Percentiles rank a stretch among this genome's conserved stretches.
phyloP scores from a whole-genome alignment of 1,284 basidiomycete genomes.

The Ustilago shanxiensis region DNA sequence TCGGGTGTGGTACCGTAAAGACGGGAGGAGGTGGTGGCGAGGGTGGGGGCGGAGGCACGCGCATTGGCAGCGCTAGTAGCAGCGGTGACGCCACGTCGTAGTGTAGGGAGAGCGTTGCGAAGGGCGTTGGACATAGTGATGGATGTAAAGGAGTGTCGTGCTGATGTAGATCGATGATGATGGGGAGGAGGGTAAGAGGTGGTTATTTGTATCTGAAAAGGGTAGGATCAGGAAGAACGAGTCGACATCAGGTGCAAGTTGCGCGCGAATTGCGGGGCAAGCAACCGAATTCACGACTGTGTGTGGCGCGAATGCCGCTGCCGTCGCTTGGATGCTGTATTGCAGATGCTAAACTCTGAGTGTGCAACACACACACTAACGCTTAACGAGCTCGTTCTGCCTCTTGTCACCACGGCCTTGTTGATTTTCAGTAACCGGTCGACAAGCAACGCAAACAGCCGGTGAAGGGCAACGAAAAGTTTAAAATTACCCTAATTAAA shows the following conservation, averaged over 20 bases:
- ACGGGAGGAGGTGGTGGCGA: slow-evolving; percentile 14
- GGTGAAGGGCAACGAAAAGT: background rate
- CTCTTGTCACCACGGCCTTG: too few species aligned
- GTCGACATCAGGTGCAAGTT: too few species aligned
- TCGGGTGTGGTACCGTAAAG: slow-evolving; percentile 45
- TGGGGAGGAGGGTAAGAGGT: background rate
- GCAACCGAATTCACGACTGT: background rate
- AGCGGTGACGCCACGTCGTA: slow-evolving; percentile 22
- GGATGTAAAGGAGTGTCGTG: background rate
- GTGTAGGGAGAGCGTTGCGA: slow-evolving; percentile 31
- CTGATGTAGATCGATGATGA: slow-evolving; percentile 2
- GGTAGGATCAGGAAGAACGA: background rate
- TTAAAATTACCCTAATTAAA: slow-evolving; percentile 3
- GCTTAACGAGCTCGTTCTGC: background rate
- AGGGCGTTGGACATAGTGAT: slow-evolving; percentile 49
- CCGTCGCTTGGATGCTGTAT: background rate
- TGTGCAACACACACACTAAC: too few species aligned
- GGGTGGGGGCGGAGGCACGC: slow-evolving; percentile 9
- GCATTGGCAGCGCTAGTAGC: slow-evolving; percentile 8
- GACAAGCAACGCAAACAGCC: slow-evolving; percentile 1
- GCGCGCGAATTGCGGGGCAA: slow-evolving; percentile 5
- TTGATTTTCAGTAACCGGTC: too few species aligned
- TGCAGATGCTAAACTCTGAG: too few species aligned
- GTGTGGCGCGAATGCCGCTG: background rate
- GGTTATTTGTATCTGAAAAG: slow-evolving; percentile 15